These are phyloP conservation scores for Lactarius quietus DNA, from an alignment of 768 basidiomycete genomes.

Conservation along the genomic window DNA sequence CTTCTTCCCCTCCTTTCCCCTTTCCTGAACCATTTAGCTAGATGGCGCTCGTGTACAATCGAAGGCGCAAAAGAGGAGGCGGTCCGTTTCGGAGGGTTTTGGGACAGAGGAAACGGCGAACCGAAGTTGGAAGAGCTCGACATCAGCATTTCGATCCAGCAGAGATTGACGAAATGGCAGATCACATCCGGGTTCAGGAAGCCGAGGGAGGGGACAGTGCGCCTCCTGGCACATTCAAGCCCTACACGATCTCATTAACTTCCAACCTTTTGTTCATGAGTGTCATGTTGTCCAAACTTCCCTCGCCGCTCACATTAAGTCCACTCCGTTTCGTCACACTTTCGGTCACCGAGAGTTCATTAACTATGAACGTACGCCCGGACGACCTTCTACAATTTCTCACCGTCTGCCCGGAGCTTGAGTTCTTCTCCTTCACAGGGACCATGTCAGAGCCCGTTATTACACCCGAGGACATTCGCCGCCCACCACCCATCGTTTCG, in stretches of 20 bases:
- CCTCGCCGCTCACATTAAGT: conserved; percentile 40
- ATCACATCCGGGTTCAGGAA: conserved; percentile 6
- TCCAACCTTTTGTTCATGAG: conserved; percentile 39
- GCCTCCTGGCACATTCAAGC: conserved; percentile 18
- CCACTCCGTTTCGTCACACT: conserved; percentile 56
- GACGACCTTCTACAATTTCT: conserved; percentile 58
- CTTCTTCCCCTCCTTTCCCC: conserved; percentile 64
- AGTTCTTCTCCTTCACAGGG: conserved; percentile 55
- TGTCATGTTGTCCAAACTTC: conserved; percentile 48
- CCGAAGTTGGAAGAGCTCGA: conserved; percentile 29
- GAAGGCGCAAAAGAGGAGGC: conserved; percentile 35
- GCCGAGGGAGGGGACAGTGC: neutral
- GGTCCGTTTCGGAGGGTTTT: conserved; percentile 32
- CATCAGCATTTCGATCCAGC: conserved; percentile 25
- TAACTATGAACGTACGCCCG: conserved; percentile 42
- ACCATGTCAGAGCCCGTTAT: conserved; percentile 45
- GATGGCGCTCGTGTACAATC: conserved; percentile 56
- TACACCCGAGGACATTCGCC: conserved; percentile 24
- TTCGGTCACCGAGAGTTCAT: conserved; percentile 49
- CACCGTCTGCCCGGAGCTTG: conserved; percentile 54
- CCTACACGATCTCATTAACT: conserved; percentile 23
- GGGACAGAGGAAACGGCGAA: conserved; percentile 20
- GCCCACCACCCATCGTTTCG: conserved; percentile 39
- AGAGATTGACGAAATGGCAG: conserved; percentile 21
- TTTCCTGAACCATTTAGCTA: conserved; percentile 49